Conservation (phyloP, 192 early-diverging fungal species). For the Chytriomyces confervae region DNA sequence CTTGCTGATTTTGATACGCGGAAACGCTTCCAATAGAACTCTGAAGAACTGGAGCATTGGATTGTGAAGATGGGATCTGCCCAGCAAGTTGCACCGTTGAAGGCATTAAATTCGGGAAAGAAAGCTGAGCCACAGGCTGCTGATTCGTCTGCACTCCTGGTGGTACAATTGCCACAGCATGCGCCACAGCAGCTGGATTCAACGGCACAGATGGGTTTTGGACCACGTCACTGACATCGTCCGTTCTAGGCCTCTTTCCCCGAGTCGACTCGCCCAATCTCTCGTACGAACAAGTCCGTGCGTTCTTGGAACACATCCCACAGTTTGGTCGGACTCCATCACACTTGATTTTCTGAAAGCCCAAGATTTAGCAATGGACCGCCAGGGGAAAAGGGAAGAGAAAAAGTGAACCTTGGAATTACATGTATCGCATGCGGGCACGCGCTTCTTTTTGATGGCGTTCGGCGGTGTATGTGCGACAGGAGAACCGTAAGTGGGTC, state of each 20-base stretch:
- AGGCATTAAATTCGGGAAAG: neutral
- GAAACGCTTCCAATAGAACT: too few species aligned
- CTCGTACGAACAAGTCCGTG: slow-evolving; percentile 67
- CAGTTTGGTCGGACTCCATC: slow-evolving; percentile 77
- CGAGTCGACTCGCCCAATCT: neutral
- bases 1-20: too few species aligned
- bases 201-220: too few species aligned
- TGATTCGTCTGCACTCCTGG: too few species aligned
- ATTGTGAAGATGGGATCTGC: too few species aligned
- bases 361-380: neutral
- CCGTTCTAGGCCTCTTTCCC: neutral
- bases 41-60: too few species aligned
- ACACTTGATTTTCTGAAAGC: slow-evolving; percentile 78
- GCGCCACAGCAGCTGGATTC: too few species aligned
- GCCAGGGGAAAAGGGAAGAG: neutral
- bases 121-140: neutral
- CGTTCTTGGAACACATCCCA: slow-evolving; percentile 75
- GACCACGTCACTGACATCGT: neutral
- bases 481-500: too few species aligned
- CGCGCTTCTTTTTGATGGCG: slow-evolving; percentile 11
- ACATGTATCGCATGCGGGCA: slow-evolving; percentile 19
- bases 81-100: neutral
- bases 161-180: too few species aligned
- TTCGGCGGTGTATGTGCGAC: neutral
- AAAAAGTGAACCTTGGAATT: slow-evolving; percentile 12